phyloP scores from a whole-genome alignment of 2,329 filamentous ascomycete species.

The Pyricularia grisea region DNA sequence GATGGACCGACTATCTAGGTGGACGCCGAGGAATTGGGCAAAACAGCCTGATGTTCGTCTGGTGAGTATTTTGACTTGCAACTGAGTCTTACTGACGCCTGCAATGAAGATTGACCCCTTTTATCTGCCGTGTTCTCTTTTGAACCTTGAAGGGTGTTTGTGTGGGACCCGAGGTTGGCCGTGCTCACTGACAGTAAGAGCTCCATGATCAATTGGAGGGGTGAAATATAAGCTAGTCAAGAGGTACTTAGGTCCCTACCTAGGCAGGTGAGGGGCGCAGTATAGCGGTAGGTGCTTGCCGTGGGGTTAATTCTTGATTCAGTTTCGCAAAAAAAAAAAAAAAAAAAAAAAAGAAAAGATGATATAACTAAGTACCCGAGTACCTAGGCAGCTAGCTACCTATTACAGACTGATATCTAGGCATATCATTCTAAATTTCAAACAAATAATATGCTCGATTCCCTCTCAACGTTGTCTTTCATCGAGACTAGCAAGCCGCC shows the following conservation, averaged over 20 bases:
- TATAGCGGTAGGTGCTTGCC: not conserved
- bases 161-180: not conserved
- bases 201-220: not conserved
- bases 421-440: not conserved
- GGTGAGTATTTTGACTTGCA: not conserved
- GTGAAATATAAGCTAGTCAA: not conserved
- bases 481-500: not conserved
- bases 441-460: not conserved
- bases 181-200: not conserved
- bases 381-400: no score
- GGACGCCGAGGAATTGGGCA: not conserved
- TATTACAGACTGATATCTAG: no score
- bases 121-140: not conserved
- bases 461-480: not conserved
- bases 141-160: not conserved
- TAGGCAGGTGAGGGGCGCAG: not conserved
- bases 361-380: not conserved
- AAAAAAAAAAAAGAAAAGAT: no score
- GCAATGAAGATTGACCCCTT: not conserved
- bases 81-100: not conserved
- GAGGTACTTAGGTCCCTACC: not conserved
- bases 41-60: not conserved
- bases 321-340: no score
- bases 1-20: not conserved
- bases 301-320: not conserved